Evolutionary conservation across 345 rosid genomes (phyloP).

Genomic region (Psidium friedrichsthalianum): DNA sequence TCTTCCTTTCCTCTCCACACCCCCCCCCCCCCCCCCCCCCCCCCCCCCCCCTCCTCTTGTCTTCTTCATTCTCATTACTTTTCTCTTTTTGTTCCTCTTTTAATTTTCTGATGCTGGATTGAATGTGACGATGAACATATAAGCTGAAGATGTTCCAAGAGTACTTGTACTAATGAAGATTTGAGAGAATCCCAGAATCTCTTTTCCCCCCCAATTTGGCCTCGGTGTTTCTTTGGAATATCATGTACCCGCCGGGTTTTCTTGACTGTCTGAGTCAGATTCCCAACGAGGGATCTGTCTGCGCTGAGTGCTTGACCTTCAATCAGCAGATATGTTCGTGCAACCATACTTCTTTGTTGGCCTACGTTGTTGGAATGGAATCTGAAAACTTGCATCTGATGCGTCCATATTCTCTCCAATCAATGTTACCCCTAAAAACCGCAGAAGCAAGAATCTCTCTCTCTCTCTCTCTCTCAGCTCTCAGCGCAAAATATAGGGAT

Average conservation of each 20-base stretch:
- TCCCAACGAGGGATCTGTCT: neutral
- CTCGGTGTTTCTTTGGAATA: neutral
- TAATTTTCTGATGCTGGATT: neutral
- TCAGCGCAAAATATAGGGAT: neutral
- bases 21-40: too few species aligned
- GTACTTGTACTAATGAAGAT: neutral
- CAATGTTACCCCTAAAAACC: neutral
- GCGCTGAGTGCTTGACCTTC: neutral
- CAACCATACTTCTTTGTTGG: neutral
- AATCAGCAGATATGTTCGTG: neutral
- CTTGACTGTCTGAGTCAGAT: slow-evolving; percentile 5
- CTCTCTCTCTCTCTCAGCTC: neutral
- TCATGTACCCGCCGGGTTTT: neutral
- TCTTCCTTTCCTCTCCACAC: too few species aligned
- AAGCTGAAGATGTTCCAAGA: neutral
- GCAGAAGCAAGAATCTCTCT: neutral
- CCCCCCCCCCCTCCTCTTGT: neutral
- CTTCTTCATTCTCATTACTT: neutral
- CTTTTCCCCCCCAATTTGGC: neutral
- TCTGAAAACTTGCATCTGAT: neutral
- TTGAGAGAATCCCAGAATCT: slow-evolving; percentile 1
- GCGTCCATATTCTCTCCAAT: neutral
- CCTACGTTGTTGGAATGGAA: neutral
- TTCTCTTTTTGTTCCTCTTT: neutral
- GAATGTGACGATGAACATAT: neutral